A percentile compares a stretch with the other conserved stretches of the same genome.
phyloP scores from a whole-genome alignment of 768 basidiomycete genomes.

The Tricholoma sp. region DNA sequence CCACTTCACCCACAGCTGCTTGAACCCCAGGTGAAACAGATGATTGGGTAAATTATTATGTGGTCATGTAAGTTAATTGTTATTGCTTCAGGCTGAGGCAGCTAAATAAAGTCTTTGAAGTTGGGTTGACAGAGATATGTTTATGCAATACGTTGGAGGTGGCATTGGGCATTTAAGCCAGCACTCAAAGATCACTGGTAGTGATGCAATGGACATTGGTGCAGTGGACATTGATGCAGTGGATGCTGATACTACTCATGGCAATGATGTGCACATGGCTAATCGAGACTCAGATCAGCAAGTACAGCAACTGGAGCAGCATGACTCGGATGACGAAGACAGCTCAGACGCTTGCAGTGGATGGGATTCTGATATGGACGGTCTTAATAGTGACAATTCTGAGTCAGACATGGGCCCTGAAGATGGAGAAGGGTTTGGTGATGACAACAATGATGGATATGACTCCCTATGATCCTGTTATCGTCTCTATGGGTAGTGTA shows the following conservation, averaged over 20 bases:
- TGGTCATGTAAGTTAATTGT: not conserved
- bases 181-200: not conserved
- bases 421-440: not conserved
- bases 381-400: not conserved
- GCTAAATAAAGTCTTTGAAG: not conserved
- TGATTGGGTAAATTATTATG: not conserved
- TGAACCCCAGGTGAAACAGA: too few relatives aligned
- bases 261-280: not conserved
- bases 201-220: not conserved
- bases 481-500: too few relatives aligned
- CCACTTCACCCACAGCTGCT: too few relatives aligned
- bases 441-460: not conserved
- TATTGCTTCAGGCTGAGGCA: not conserved
- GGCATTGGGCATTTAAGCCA: not conserved
- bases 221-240: too few relatives aligned
- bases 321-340: not conserved
- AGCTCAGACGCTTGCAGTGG: not conserved
- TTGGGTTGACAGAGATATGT: too few relatives aligned
- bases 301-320: not conserved
- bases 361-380: not conserved
- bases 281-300: not conserved
- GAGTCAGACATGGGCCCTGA: not conserved
- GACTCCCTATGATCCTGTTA: not conserved
- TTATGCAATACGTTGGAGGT: too few relatives aligned
- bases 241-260: not conserved